Percentiles rank a stretch among this genome's conserved stretches.
Conservation (phyloP, 371 early-diverging fungal species). For the Mortierella sp. region DNA sequence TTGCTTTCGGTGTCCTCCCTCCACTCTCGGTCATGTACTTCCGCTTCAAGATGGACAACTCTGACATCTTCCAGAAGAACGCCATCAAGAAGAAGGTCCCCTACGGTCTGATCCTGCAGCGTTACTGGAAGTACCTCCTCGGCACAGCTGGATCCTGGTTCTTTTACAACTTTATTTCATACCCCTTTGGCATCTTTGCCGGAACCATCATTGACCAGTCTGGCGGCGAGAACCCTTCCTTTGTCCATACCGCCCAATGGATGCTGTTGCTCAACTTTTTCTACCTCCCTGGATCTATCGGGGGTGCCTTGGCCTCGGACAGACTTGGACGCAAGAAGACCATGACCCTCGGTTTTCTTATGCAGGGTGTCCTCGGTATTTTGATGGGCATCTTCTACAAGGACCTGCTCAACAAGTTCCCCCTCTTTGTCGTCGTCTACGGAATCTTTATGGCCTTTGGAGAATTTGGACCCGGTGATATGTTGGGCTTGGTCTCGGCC, state of each 20-base stretch:
- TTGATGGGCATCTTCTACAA: slow-evolving; percentile 66
- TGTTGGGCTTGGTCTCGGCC: slow-evolving; percentile 65
- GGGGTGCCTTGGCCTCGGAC: slow-evolving; percentile 65
- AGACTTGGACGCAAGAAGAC: slow-evolving; percentile 65
- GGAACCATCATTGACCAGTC: slow-evolving; percentile 65
- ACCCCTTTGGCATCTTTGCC: slow-evolving; percentile 65
- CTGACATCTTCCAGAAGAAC: slow-evolving; percentile 59
- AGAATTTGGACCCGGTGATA: slow-evolving; percentile 70
- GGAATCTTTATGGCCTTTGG: slow-evolving; percentile 68
- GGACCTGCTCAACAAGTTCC: slow-evolving; percentile 60
- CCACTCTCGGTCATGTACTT: slow-evolving; percentile 69
- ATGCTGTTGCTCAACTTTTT: slow-evolving; percentile 68
- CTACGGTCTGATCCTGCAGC: slow-evolving; percentile 64
- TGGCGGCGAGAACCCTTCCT: slow-evolving; percentile 40
- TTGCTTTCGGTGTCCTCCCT: slow-evolving; percentile 65
- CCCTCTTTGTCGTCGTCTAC: slow-evolving; percentile 72
- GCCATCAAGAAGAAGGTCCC: slow-evolving; percentile 65
- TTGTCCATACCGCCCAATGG: slow-evolving; percentile 65
- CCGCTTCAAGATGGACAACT: slow-evolving; percentile 67
- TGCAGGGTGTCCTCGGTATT: slow-evolving; percentile 65
- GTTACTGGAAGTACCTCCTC: slow-evolving; percentile 69
- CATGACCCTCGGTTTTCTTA: slow-evolving; percentile 64
- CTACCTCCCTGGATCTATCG: slow-evolving; percentile 66
- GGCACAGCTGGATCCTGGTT: slow-evolving; percentile 70
- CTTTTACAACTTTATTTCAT: slow-evolving; percentile 70